Conservation (phyloP, 1,284 basidiomycete genomes). For the Ganoderma multipileum region DNA sequence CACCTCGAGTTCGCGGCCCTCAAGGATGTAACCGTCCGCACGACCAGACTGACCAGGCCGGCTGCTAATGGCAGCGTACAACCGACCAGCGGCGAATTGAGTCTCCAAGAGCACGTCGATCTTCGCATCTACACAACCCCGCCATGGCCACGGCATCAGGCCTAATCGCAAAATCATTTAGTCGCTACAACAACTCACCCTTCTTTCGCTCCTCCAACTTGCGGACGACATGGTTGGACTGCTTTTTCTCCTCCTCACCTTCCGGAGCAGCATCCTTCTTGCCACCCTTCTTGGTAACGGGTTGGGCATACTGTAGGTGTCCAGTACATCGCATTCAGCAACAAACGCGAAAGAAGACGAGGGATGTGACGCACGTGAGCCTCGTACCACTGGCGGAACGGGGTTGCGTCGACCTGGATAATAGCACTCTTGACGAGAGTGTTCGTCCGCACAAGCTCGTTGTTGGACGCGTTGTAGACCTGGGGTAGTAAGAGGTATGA, state of each 20-base stretch:
- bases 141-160: constrained; percentile 19
- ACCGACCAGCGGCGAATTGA: constrained; percentile 88
- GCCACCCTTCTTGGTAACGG: constrained; percentile 83
- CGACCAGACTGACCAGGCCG: constrained; percentile 95
- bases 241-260: constrained; percentile 72
- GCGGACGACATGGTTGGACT: constrained; percentile 89
- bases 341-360: neutral
- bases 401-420: constrained; percentile 95
- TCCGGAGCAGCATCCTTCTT: constrained; percentile 62
- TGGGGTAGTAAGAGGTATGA: constrained; percentile 38
- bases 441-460: constrained; percentile 98
- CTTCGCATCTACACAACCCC: constrained; percentile 72
- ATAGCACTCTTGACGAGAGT: constrained; percentile 95
- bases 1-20: constrained; percentile 97
- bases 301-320: constrained; percentile 84
- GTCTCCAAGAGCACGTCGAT: constrained; percentile 87
- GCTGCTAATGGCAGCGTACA: constrained; percentile 90
- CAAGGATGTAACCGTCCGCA: constrained; percentile 93
- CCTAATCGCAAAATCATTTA: constrained; percentile 19
- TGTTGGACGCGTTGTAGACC: constrained; percentile 99
- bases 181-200: constrained; percentile 53
- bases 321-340: neutral
- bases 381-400: constrained; percentile 99
- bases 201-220: constrained; percentile 89
- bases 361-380: constrained; percentile 74